Base-by-base conservation (phyloP, 2,329 filamentous ascomycete genomes). In the Fusarium algeriense region DNA sequence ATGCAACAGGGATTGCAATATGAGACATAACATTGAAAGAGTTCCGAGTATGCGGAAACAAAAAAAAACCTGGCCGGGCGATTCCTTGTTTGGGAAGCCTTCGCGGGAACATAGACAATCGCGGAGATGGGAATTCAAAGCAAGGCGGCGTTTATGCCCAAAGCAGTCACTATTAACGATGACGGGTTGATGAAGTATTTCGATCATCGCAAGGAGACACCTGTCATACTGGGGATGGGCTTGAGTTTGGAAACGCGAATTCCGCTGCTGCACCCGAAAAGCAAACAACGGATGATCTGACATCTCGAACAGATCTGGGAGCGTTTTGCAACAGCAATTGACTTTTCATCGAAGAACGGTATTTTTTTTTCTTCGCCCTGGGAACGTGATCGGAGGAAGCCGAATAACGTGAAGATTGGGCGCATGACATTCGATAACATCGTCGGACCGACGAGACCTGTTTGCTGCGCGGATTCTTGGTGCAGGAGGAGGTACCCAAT, bases 1-100 rank as follows among this genome's bases (percentile, higher is more conserved):
- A 35, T 28, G 14, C 28, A 30, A 28, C 41, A 61, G 49, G 57
- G 60, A 60, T 30, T 30, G 30, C 30, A 8, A 30, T 57, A 32
- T 60, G 56, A 52, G 68, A 53, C 45, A 57, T 20, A n/a, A 7
- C 38, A 41, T 60, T 46, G 12, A 44, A 11, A 30, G 30, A 50
- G 60, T 74, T 75, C 71, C 71, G 58, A 30, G 32, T 55, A 48
- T 34, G 35, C 60, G 63, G 53, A 60, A 57, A 26, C 19, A 38
- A 15, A 53, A 19, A 26, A 53, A 43, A 54, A 55, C 41, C 48
- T 62, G 64, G 64, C 35, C 41, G 46, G 63, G 53, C 32, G 8
- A 46, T 32, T 35, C 45, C 43, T 48, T 60, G 41, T 49, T 56
- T 40, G 28, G 64, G 56, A 32, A 49, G 26, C 14, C 38, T 20